Base-by-base conservation (phyloP, 768 basidiomycete species). In the Wakefieldia striispora region DNA sequence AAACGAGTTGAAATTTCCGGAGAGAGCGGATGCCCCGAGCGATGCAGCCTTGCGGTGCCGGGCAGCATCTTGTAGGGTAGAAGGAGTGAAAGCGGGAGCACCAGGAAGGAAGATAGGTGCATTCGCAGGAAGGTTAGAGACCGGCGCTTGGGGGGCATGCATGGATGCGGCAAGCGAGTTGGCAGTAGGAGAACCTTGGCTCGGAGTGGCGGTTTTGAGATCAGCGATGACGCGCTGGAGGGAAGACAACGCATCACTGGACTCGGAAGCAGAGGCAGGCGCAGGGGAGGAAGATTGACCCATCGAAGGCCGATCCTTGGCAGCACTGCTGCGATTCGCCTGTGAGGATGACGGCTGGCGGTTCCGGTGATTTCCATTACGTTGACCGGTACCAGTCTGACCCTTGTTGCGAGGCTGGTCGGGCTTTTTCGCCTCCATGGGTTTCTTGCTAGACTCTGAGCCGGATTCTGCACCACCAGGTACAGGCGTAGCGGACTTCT, bases 221-320 rank as follows among this genome's bases (percentile, higher is more conserved):
- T 97, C 94, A 48, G 89, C 89, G 58, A 97, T 97, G 67, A 97
- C 87, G 49, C 91, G 83, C 64, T 97, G 93, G 45, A 97, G 81
- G 24, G 90, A 91, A 52, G 87, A 88, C 50, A 93, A 75, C 16
- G 88, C 90, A 65, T 87, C 86, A 63, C 87, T 90, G 19, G 81
- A 79, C 57, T 90, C 86, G 31, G 75, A 75, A 54, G 69, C 72
- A 54, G 79, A 73, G 39, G 66, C 65, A 51, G 80, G 78, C 34
- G 75, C 75, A 33, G 82, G 78, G 14, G 75, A 65, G 34, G 77
- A 64, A 43, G 68, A 63, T 62, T 66, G 52, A 59, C 64, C 47
- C 54, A 62, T 59, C 50, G 78, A 73, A 35, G 73, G 56, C 35
- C 76, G 70, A 66, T 78, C 77, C 66, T 74, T 82, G 50, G 68